Evolutionary conservation across 169 alveolate genomes (phyloP).

Genomic region (Babesia ovata): DNA sequence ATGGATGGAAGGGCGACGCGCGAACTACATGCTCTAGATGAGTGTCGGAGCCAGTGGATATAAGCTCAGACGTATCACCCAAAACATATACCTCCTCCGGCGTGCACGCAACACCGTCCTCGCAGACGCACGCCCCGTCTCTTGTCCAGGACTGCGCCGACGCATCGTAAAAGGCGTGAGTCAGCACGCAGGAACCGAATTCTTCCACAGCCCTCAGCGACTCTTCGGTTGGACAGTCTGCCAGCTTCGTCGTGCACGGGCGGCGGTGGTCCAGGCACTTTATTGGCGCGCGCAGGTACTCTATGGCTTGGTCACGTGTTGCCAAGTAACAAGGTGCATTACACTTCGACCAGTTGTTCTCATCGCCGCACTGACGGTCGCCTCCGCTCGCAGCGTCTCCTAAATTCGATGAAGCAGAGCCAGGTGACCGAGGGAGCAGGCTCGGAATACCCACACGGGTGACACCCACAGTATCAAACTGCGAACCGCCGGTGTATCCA

Average conservation of each 20-base stretch:
- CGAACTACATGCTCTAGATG: neutral
- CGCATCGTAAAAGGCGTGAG: conserved; percentile 11
- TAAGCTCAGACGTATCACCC: conserved; percentile 17
- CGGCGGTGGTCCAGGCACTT: conserved; percentile 7
- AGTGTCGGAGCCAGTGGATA: conserved; percentile 12
- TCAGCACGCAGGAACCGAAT: neutral
- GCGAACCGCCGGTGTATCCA: neutral
- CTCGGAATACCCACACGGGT: conserved; percentile 3
- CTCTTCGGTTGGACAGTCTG: conserved; percentile 10
- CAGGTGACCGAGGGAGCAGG: neutral
- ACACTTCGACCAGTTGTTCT: conserved; percentile 52
- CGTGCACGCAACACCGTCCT: conserved; percentile 39
- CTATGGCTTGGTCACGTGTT: conserved; percentile 5
- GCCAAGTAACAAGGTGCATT: conserved; percentile 30
- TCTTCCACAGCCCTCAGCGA: neutral
- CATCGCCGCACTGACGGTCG: conserved; percentile 20
- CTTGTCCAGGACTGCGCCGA: conserved; percentile 27
- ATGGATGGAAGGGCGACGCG: conserved; percentile 28
- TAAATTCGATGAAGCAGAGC: neutral
- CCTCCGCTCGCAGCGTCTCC: no score
- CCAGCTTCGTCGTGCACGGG: conserved; percentile 5
- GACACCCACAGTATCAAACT: neutral
- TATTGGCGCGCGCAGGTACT: conserved; percentile 26
- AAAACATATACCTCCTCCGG: conserved; percentile 37
- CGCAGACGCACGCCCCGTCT: conserved; percentile 58